These are phyloP conservation scores for Kalanchoe fedtschenkoi DNA, from an alignment of 164 flowering plant genomes.

Conservation along the genomic window DNA sequence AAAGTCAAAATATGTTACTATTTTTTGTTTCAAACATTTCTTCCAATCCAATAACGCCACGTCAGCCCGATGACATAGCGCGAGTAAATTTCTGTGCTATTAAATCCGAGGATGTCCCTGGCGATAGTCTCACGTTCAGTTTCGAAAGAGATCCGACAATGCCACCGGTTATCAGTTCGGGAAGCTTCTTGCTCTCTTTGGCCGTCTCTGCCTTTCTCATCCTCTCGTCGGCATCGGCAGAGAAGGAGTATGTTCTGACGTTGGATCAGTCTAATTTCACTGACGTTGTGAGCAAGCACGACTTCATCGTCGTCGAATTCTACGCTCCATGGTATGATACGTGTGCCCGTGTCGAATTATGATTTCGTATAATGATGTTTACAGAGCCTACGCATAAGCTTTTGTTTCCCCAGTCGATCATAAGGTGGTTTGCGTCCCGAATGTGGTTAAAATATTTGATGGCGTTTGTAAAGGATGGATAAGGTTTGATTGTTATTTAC, in stretches of 20 bases:
- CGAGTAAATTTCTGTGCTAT: background rate
- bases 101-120: background rate
- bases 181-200: background rate
- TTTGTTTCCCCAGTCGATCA: background rate
- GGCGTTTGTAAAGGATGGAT: no score
- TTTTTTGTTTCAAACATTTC: background rate
- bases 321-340: slow-evolving; percentile 79
- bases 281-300: slow-evolving; percentile 48
- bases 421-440: no score
- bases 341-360: background rate
- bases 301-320: slow-evolving; percentile 86
- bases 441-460: no score
- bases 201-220: background rate
- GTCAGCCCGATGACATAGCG: background rate
- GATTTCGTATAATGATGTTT: background rate
- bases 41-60: background rate
- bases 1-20: background rate
- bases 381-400: background rate
- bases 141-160: background rate
- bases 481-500: no score
- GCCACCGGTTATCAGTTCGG: background rate
- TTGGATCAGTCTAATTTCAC: slow-evolving; percentile 69
- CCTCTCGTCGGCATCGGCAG: background rate
- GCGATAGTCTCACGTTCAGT: background rate
- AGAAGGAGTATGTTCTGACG: slow-evolving; percentile 57